Evolutionary conservation across 805 yeast species (phyloP).

Genomic region (Myxozyma melibiosi): DNA sequence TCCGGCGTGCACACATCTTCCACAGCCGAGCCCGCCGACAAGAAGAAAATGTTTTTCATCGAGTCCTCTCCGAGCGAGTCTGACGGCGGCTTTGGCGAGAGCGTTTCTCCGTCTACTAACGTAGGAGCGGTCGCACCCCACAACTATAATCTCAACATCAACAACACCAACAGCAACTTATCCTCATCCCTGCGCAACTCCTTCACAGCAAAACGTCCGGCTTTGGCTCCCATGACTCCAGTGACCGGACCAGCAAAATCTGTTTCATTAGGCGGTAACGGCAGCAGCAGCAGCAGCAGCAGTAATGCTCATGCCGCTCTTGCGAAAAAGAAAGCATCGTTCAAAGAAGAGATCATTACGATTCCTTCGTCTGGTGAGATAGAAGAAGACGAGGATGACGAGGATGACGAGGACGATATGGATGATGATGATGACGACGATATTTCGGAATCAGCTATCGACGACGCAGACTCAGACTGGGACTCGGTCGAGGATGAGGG

Average conservation of each 20-base stretch:
- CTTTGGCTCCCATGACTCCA: neutral
- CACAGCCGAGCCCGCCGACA: neutral
- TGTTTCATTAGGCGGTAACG: too few relatives aligned
- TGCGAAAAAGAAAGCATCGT: constrained; percentile 17
- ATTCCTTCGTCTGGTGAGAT: constrained; percentile 20
- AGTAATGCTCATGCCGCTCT: neutral
- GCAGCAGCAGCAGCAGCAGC: too few relatives aligned
- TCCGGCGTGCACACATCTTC: neutral
- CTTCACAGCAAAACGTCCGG: constrained; percentile 11
- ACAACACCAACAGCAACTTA: neutral
- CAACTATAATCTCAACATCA: neutral
- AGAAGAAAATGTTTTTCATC: constrained; percentile 44
- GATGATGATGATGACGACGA: constrained; percentile 29
- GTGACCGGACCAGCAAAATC: too few relatives aligned
- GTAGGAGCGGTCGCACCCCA: neutral
- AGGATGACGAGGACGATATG: constrained; percentile 21
- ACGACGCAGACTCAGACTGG: constrained; percentile 44
- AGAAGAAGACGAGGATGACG: constrained; percentile 17
- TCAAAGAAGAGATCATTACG: constrained; percentile 24
- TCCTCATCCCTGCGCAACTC: constrained; percentile 12
- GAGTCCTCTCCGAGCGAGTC: constrained; percentile 45
- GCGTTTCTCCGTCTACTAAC: constrained; percentile 26
- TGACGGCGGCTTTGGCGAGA: constrained; percentile 38
- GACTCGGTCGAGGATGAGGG: constrained; percentile 44
- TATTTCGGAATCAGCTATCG: constrained; percentile 33